Percentiles rank a stretch among this genome's conserved stretches.
phyloP scores from a whole-genome alignment of 305 asterid genomes.

The Andrographis paniculata region DNA sequence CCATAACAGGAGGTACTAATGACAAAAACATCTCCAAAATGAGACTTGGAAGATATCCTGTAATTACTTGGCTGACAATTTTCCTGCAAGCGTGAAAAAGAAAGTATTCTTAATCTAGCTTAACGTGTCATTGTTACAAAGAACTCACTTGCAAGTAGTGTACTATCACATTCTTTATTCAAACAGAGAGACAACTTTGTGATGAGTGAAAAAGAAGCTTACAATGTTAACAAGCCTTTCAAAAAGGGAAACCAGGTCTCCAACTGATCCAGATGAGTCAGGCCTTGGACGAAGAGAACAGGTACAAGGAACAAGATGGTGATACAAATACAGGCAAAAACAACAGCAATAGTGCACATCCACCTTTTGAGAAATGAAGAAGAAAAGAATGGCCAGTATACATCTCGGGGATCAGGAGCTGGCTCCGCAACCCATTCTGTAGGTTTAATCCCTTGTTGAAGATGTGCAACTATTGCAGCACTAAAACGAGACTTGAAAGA shows the following conservation, averaged over 20 bases:
- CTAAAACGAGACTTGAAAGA: conserved; percentile 82
- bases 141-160: too few relatives aligned
- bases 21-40: conserved; percentile 62
- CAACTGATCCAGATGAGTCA: conserved; percentile 83
- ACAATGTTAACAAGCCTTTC: conserved; percentile 53
- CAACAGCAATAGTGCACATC: conserved; percentile 57
- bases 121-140: too few relatives aligned
- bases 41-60: conserved; percentile 97
- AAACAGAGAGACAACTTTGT: background rate
- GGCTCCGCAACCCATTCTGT: conserved; percentile 83
- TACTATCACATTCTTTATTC: too few relatives aligned
- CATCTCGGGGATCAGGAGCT: conserved; percentile 94
- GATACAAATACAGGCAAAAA: conserved; percentile 43
- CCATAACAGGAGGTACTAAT: conserved; percentile 72
- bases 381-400: conserved; percentile 94
- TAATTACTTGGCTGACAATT: conserved; percentile 65
- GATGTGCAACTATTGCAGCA: conserved; percentile 58
- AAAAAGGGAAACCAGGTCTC: conserved; percentile 77
- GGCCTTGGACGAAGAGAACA: conserved; percentile 88
- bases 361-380: conserved; percentile 71
- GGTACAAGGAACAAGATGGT: conserved; percentile 70
- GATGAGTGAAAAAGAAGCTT: conserved; percentile 27
- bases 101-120: background rate
- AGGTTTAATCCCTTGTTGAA: conserved; percentile 79
- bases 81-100: conserved; percentile 40